Percentiles rank a stretch among this genome's conserved stretches.
Evolutionary conservation across 78 protist genomes (phyloP).

Genomic region (Dictyostelium capitatum): DNA sequence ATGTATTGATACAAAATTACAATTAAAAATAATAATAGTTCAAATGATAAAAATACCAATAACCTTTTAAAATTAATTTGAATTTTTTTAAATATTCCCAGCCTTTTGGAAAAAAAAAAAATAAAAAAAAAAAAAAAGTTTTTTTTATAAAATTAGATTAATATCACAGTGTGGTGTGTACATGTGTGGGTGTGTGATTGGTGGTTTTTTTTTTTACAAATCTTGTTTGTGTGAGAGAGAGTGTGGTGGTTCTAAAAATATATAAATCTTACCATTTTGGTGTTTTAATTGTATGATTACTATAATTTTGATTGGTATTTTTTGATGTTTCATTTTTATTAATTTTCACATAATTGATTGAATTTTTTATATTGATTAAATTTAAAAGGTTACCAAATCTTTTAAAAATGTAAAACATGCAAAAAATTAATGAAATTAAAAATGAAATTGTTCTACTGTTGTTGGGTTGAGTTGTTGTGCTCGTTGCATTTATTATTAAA

Average conservation of each 20-base stretch:
- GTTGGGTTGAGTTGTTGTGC: background rate
- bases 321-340: background rate
- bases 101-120: background rate
- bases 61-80: background rate
- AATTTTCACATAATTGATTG: background rate
- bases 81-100: background rate
- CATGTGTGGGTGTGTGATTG: slow-evolving; percentile 22
- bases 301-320: background rate
- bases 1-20: background rate
- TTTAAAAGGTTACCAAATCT: slow-evolving; percentile 2
- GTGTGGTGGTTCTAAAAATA: background rate
- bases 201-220: background rate
- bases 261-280: slow-evolving; percentile 11
- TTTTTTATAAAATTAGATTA: background rate
- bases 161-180: background rate
- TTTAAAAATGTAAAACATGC: background rate
- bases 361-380: background rate
- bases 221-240: background rate
- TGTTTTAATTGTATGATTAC: background rate
- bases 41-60: background rate
- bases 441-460: background rate
- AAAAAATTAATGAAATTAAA: background rate
- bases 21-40: background rate
- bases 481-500: background rate
- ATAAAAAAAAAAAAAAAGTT: background rate